Conservation (phyloP, 2,329 filamentous ascomycete species). For the Hypoxylon sp. region DNA sequence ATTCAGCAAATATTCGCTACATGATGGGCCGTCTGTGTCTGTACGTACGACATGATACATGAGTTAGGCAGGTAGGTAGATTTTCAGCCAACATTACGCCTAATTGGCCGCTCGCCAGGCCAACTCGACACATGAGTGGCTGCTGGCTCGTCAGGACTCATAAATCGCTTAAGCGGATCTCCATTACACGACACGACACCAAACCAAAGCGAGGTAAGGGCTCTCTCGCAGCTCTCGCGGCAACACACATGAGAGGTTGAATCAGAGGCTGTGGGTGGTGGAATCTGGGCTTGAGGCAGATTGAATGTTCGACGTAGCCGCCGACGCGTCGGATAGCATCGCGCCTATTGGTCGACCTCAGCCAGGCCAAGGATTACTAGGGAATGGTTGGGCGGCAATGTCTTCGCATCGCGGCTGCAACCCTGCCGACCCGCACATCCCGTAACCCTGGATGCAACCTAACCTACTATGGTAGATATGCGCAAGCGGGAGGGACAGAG, state of each 20-base stretch:
- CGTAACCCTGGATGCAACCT: constrained; percentile 21
- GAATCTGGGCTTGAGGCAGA: constrained; percentile 43
- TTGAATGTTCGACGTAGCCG: constrained; percentile 50
- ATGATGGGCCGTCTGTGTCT: constrained; percentile 6
- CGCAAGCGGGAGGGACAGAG: constrained; percentile 18
- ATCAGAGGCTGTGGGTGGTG: constrained; percentile 46
- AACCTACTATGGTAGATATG: too few relatives aligned
- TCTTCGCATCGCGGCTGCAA: constrained; percentile 48
- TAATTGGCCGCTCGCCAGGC: constrained; percentile 23
- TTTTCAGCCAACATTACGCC: constrained; percentile 28
- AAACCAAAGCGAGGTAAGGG: constrained; percentile 31
- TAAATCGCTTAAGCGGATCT: background rate
- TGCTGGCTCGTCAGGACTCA: constrained; percentile 5
- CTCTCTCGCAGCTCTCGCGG: constrained; percentile 37
- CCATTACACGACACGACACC: constrained; percentile 28
- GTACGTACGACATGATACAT: constrained; percentile 5
- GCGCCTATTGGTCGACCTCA: constrained; percentile 42
- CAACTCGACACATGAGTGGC: constrained; percentile 43
- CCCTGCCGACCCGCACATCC: constrained; percentile 36
- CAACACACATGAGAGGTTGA: constrained; percentile 46
- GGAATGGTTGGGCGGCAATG: constrained; percentile 47
- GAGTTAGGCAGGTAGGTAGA: background rate
- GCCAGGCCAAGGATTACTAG: constrained; percentile 39
- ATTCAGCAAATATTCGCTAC: constrained; percentile 16
- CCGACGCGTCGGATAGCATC: constrained; percentile 35